Conservation (phyloP, 495 filamentous ascomycete species). For the Penicillium soppii region DNA sequence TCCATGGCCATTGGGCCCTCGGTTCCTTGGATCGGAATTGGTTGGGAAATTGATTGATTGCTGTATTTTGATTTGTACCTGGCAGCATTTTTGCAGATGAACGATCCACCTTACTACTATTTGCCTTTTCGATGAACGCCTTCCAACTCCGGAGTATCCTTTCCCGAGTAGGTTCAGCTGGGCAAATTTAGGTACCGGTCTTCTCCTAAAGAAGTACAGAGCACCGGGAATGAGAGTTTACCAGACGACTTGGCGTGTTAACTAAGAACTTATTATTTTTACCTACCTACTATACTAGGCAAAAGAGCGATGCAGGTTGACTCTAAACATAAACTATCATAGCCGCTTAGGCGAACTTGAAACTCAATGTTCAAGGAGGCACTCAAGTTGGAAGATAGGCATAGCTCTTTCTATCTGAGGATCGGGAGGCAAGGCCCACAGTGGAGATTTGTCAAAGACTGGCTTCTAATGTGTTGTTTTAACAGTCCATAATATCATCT, state of each 20-base stretch:
- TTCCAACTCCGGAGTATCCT: background rate
- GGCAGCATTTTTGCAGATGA: slow-evolving; percentile 3
- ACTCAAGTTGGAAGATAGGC: background rate
- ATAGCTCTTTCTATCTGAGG: background rate
- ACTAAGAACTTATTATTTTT: background rate
- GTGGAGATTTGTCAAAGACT: background rate
- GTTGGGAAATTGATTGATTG: slow-evolving; percentile 14
- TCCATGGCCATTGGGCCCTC: slow-evolving; percentile 11
- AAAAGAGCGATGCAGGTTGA: background rate
- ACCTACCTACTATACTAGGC: slow-evolving; percentile 1
- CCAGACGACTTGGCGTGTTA: background rate
- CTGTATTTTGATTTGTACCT: slow-evolving; percentile 16
- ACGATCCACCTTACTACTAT: slow-evolving; percentile 5
- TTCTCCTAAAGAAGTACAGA: too few relatives aligned
- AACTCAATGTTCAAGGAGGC: background rate
- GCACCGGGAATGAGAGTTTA: background rate
- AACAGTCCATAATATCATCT: too few relatives aligned
- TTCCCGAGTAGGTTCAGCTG: background rate
- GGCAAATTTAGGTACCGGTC: background rate
- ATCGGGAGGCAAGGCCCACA: background rate
- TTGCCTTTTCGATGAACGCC: background rate
- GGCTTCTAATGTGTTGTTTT: too few relatives aligned
- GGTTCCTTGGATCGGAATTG: slow-evolving; percentile 9
- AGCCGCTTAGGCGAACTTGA: background rate
- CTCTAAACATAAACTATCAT: background rate